These are phyloP conservation scores for Saturnispora ahearnii DNA, from an alignment of 805 yeast species.

Conservation along the genomic window DNA sequence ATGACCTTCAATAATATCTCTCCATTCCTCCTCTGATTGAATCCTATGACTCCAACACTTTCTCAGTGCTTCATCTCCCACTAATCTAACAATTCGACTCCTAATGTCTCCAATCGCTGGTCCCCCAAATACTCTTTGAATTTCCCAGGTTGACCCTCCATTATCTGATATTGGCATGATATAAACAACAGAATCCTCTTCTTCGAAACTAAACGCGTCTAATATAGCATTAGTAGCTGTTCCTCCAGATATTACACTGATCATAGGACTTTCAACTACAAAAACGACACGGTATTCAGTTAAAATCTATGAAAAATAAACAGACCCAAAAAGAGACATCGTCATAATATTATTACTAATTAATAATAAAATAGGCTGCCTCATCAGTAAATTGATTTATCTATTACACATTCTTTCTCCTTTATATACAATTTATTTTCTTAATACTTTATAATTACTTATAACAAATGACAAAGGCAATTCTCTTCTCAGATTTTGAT, in stretches of 20 bases:
- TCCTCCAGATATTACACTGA: conserved; percentile 57
- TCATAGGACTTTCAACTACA: background rate
- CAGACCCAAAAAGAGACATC: no score
- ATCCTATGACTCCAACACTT: background rate
- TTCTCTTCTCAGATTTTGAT: conserved; percentile 95
- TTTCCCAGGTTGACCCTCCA: conserved; percentile 91
- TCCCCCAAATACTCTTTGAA: conserved; percentile 79
- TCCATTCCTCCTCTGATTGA: conserved; percentile 48
- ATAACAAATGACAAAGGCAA: conserved; percentile 37
- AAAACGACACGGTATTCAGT: background rate
- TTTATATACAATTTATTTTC: background rate
- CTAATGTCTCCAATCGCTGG: conserved; percentile 93
- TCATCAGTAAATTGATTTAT: background rate
- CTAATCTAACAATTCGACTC: conserved; percentile 67
- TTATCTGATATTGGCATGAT: conserved; percentile 83
- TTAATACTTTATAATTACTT: background rate
- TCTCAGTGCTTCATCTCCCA: conserved; percentile 37
- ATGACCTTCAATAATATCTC: conserved; percentile 64
- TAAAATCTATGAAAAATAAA: background rate
- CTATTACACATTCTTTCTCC: background rate
- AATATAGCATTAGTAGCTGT: conserved; percentile 81
- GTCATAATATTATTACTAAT: no score
- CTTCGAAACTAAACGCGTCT: conserved; percentile 38
- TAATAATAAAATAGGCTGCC: no score
- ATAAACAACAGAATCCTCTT: conserved; percentile 35